phyloP scores from a whole-genome alignment of 495 filamentous ascomycete genomes.

The Xylaria acuta region DNA sequence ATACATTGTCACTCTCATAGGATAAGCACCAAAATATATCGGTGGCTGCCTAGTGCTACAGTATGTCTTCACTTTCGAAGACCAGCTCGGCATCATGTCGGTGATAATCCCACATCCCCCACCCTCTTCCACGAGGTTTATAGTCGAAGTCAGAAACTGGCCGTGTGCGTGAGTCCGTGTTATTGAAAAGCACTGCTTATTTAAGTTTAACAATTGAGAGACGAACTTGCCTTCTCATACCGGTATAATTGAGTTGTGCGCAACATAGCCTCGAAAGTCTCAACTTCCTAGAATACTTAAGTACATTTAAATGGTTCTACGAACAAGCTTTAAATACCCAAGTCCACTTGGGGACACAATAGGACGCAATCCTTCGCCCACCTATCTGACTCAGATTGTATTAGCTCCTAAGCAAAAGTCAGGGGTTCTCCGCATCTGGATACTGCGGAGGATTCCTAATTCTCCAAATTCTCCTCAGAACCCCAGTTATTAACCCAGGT shows the following conservation, averaged over 20 bases:
- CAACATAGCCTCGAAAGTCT: background rate
- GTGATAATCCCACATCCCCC: background rate
- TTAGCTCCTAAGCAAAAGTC: background rate
- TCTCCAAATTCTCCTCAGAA: constrained; percentile 10
- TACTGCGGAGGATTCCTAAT: background rate
- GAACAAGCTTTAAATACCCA: no score
- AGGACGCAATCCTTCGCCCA: background rate
- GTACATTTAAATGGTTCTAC: background rate
- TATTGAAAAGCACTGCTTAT: background rate
- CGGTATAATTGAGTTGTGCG: background rate
- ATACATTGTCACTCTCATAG: no score
- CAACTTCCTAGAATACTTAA: background rate
- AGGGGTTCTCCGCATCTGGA: constrained; percentile 9
- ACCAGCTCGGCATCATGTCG: constrained; percentile 13
- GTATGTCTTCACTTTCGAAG: background rate
- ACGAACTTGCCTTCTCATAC: background rate
- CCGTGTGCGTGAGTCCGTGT: background rate
- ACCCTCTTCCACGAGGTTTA: background rate
- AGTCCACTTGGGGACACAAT: no score
- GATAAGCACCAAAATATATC: background rate
- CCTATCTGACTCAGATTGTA: background rate
- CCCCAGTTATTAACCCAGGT: constrained; percentile 2
- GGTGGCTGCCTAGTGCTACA: background rate
- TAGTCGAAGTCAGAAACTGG: background rate
- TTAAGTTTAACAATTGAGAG: background rate